Base-by-base conservation (phyloP, 2,329 filamentous ascomycete species). In the Trichoderma atroviride region DNA sequence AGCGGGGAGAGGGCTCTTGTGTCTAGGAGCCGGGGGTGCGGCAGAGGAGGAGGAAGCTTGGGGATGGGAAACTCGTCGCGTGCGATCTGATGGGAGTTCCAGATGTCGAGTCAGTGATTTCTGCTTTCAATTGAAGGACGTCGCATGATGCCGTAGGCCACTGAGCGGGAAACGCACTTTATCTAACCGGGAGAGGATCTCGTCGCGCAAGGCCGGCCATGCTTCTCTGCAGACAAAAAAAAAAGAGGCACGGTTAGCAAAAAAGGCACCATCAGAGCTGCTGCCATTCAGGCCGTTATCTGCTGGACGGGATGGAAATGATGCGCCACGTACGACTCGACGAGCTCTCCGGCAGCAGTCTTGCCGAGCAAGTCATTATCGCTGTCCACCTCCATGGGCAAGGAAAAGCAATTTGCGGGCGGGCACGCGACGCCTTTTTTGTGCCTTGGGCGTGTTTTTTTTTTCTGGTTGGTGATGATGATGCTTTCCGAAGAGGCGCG, bases 1-100 rank as follows among this genome's bases (percentile, higher is more conserved):
- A 82, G 73, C 72, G 84, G 83, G 65, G 82, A 81, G 62, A 85
- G 78, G 70, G 82, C 80, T 73, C 80, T 82, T 70, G 78, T 78
- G 69, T 79, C 77, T 80, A 73, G 77, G 76, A 70, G 81, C 76
- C 67, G 82, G 76, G 74, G 73, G 65, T 73, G 81, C 75, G 70
- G 81, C 79, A 80, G 80, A 14, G 81, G 81, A 19, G 82, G 80
- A 40, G 86, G 85, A 64, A 88, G 80, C 65, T 82, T 84, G 13
- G 92, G 92, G 74, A 91, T 90, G 53, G 92, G 89, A 75, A 97
- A 97, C 64, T 91, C 89, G 77, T 89, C 85, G 78, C 88, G 87
- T 52, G 92, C 87, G 73, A 94, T 95, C 92, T 96, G 58, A 0
- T 0, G 33, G 27, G 47, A 47, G 47, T 47, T 43, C 16, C 16